These are phyloP conservation scores for Boletus semigastroideus DNA, from an alignment of 1,284 basidiomycete genomes.

Conservation along the genomic window DNA sequence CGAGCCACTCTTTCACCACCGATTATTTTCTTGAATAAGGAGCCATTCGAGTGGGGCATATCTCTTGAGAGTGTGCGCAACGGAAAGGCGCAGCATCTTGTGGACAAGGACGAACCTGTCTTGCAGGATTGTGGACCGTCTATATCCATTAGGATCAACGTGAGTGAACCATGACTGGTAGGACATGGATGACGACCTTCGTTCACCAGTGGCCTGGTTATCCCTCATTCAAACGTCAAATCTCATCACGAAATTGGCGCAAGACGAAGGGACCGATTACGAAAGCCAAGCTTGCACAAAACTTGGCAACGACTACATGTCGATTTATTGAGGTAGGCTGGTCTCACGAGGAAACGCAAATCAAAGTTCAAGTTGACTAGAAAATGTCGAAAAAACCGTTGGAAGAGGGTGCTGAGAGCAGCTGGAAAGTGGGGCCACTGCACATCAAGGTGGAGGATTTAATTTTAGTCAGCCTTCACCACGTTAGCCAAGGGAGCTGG, in stretches of 20 bases:
- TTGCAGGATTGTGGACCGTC: constrained; percentile 66
- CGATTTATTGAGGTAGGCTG: constrained; percentile 49
- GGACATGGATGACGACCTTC: background rate
- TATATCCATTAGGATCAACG: constrained; percentile 61
- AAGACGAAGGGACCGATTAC: constrained; percentile 68
- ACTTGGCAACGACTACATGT: constrained; percentile 55
- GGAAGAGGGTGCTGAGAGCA: constrained; percentile 38
- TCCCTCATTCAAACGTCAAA: constrained; percentile 63
- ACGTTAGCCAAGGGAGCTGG: constrained; percentile 75
- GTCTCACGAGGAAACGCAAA: background rate
- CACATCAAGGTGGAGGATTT: constrained; percentile 61
- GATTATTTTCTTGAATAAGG: constrained; percentile 55
- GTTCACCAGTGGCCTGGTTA: constrained; percentile 71
- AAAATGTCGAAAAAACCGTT: constrained; percentile 29
- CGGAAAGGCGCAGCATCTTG: constrained; percentile 39
- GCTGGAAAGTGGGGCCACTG: constrained; percentile 55
- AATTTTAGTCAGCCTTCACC: constrained; percentile 68
- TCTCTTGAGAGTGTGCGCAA: constrained; percentile 49
- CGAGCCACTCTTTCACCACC: constrained; percentile 56
- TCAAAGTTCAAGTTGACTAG: constrained; percentile 16
- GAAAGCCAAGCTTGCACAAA: constrained; percentile 56
- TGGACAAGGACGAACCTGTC: constrained; percentile 53
- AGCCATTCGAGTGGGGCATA: constrained; percentile 56
- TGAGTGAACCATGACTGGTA: constrained; percentile 39
- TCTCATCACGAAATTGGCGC: constrained; percentile 69